Evolutionary conservation across 1,139 yeast species (phyloP), one percentile per base, ranked within the genome.

Genomic region (Blastobotrys persicus): DNA sequence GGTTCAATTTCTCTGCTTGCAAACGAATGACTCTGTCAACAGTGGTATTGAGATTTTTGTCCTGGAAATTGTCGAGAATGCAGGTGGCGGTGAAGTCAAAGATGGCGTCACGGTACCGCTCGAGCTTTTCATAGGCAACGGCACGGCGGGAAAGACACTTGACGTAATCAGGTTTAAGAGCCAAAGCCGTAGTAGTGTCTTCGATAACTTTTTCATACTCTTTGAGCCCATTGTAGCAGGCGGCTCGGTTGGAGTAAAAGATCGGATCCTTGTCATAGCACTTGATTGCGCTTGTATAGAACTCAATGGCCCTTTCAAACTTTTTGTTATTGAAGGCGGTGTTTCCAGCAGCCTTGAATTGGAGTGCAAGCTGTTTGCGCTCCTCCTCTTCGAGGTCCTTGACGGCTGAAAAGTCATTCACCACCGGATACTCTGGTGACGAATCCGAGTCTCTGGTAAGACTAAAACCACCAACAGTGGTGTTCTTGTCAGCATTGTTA

Each of bases 171-270:
- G 95, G 96, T 67, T 89, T 86, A 62, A 91, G 71, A 59, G 81
- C 78, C 61, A 94, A 78, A 35, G 98, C 98, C 56, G 77, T 80
- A 28, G 96, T 81, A 52, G 96, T 85, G 67, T 88, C 96, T 59
- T 82, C 87, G 57, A 94, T 78, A 42, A 89, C 96, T 64, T 88
- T 83, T 60, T 86, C 88, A 64, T 80, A 83, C 57, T 89, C 80
- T 53, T 82, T 80, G 59, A 87, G 75, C 16, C 95, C 88, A 49
- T 89, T 86, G 70, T 87, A 88, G 72, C 97, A 92, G 16, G 98
- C 98, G 20, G 97, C 89, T 71, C 96, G 80, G 74, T 91, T 91
- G 54, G 97, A 88, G 72, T 85, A 91, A 71, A 80, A 92, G 40
- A 91, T 86, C 13, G 97, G 91, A 68, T 92, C 97, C 56, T 76